phyloP scores from a whole-genome alignment of 495 filamentous ascomycete genomes.

The Bombardia bombarda region DNA sequence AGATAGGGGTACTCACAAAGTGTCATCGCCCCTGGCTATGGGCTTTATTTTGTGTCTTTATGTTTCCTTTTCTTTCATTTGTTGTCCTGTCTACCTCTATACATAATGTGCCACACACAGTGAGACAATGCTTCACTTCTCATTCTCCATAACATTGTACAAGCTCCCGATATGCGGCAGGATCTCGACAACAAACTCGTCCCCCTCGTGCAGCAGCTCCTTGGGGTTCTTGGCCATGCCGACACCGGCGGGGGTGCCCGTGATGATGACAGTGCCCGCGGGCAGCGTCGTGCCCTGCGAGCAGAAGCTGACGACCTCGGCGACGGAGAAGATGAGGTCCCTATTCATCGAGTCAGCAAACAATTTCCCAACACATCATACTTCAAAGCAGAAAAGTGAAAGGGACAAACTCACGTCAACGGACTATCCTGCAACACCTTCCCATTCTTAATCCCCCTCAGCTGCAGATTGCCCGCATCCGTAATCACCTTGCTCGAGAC shows the following conservation, averaged over 20 bases:
- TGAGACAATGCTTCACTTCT: conserved; percentile 21
- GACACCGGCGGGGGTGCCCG: conserved; percentile 41
- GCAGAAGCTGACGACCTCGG: conserved; percentile 38
- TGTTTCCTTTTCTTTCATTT: not conserved
- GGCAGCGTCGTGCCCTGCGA: conserved; percentile 42
- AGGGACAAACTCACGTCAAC: conserved; percentile 32
- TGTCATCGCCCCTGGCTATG: no score
- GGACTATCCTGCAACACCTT: conserved; percentile 41
- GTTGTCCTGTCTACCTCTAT: not conserved
- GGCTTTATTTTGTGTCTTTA: not conserved
- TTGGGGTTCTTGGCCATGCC: conserved; percentile 33
- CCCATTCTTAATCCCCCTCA: conserved; percentile 40
- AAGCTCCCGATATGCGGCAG: conserved; percentile 38
- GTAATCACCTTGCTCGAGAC: conserved; percentile 44
- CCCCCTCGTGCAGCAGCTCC: conserved; percentile 36
- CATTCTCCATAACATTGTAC: conserved; percentile 33
- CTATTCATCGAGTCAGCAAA: no score
- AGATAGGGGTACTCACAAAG: no score
- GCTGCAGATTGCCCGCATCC: conserved; percentile 26
- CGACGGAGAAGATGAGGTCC: conserved; percentile 40
- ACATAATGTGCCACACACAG: not conserved
- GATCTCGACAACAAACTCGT: conserved; percentile 41
- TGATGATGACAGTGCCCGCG: conserved; percentile 38
- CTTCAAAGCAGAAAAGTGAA: not conserved
- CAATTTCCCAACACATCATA: no score